Evolutionary conservation across 495 filamentous ascomycete genomes (phyloP).

Genomic region (Corynascus novoguineensis): DNA sequence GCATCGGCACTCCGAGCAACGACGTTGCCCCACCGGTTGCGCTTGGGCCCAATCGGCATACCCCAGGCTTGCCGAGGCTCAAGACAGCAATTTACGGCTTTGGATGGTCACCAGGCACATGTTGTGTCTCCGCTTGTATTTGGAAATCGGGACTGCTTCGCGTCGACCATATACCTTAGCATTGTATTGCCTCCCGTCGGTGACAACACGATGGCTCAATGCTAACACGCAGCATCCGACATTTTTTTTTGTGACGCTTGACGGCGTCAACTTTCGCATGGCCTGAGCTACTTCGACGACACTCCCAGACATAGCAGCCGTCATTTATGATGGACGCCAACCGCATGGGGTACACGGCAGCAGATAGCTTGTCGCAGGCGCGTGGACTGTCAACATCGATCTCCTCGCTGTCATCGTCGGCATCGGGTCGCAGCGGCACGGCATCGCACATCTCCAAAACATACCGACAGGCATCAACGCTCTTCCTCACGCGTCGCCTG

Average conservation of each 20-base stretch:
- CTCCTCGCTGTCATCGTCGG: constrained; percentile 39
- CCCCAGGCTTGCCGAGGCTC: constrained; percentile 15
- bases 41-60: constrained; percentile 3
- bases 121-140: constrained; percentile 7
- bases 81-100: constrained; percentile 8
- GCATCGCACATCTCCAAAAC: constrained; percentile 68
- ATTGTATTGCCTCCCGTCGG: background rate
- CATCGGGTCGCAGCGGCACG: constrained; percentile 51
- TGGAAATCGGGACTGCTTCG: background rate
- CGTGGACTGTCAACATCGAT: constrained; percentile 41
- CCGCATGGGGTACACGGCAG: constrained; percentile 23
- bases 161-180: constrained; percentile 10
- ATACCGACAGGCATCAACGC: constrained; percentile 82
- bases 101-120: constrained; percentile 5
- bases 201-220: constrained; percentile 6
- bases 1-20: too few species aligned
- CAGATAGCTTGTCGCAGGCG: constrained; percentile 23
- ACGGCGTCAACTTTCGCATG: background rate
- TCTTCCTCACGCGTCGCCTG: constrained; percentile 88
- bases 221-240: constrained; percentile 3
- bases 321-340: constrained; percentile 31
- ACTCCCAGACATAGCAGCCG: background rate
- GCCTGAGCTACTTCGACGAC: background rate
- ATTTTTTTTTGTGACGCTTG: background rate
- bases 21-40: background rate